phyloP scores from a whole-genome alignment of 805 yeast species.

The Yarrowia osloensis region DNA sequence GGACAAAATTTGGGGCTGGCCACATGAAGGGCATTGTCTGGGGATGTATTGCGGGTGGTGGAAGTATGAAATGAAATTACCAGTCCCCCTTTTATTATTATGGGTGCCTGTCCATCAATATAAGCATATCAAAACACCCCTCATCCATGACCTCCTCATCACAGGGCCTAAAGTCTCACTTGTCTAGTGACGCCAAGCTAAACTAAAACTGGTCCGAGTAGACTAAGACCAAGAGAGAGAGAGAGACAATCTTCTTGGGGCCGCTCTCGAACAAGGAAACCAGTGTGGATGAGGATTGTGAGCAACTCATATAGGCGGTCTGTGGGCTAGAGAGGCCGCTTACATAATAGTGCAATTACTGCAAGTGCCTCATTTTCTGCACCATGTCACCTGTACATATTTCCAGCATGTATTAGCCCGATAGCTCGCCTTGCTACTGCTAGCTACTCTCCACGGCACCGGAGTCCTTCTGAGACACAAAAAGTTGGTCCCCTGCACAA shows the following conservation, averaged over 20 bases:
- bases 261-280: not conserved
- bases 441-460: not conserved
- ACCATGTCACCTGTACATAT: not conserved
- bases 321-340: not conserved
- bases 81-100: not conserved
- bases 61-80: not conserved
- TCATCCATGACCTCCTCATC: not conserved
- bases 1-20: not conserved
- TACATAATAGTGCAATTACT: not conserved
- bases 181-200: not conserved
- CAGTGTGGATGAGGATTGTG: not conserved
- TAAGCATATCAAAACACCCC: not conserved
- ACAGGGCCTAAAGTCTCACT: not conserved
- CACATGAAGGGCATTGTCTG: not conserved
- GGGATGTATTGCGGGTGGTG: not conserved
- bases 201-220: constrained; percentile 18
- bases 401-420: not conserved
- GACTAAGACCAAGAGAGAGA: not conserved
- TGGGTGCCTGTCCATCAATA: not conserved
- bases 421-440: not conserved
- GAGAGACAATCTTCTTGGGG: not conserved
- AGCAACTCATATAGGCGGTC: not conserved
- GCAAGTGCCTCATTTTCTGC: not conserved
- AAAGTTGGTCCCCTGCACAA: not conserved
- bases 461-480: not conserved